Base-by-base conservation (phyloP, 352 stramenopile species). In the Globisporangium orthogonon region DNA sequence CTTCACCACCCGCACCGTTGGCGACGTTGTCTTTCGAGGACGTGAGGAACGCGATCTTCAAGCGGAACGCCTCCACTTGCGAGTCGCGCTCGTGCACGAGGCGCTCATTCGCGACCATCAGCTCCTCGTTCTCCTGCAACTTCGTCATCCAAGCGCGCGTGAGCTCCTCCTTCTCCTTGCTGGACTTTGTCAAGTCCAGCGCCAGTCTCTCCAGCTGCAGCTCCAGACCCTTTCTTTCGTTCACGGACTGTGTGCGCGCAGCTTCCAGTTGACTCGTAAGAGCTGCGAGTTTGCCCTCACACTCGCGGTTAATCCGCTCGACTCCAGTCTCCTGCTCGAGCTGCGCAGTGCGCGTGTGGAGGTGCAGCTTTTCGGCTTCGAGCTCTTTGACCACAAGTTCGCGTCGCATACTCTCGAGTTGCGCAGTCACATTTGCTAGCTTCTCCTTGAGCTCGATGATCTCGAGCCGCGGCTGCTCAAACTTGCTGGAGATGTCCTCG, bases 311-410 rank as follows among this genome's bases (percentile, higher is more conserved):
- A 2, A 17, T 13, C 7, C 37, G 10, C 37, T 43, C 37, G 37
- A 43, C 11, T 10, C 37, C 37, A 13, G 37, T 43, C 37, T 43
- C 37, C 37, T 43, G 37, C 5, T 43, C 37, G 11, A 43, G 37
- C 29, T 80, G 63, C 17, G 63, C 50, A 35, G 61, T 76, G 43
- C 65, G 65, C 10, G 46, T 55, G 7, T 60, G 47, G 14, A 86
- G 60, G 15, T 70, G 57, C 3, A 69, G 43, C n/a, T 69, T 65
- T 53, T 88, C 76, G 7, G 83, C 50, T 30, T 85, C 71, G 3
- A 86, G 51, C 11, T 85, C 70, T 39, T 69, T 70, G 1, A 67
- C 65, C 15, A 69, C 72, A 17, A 81, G 33, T 18, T 84, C 67
- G 58, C 79, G 78, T 5, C 61, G 57, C 58, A 76, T 62, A 0